phyloP scores from a whole-genome alignment of 495 filamentous ascomycete genomes.

The Neohortaea acidophila region DNA sequence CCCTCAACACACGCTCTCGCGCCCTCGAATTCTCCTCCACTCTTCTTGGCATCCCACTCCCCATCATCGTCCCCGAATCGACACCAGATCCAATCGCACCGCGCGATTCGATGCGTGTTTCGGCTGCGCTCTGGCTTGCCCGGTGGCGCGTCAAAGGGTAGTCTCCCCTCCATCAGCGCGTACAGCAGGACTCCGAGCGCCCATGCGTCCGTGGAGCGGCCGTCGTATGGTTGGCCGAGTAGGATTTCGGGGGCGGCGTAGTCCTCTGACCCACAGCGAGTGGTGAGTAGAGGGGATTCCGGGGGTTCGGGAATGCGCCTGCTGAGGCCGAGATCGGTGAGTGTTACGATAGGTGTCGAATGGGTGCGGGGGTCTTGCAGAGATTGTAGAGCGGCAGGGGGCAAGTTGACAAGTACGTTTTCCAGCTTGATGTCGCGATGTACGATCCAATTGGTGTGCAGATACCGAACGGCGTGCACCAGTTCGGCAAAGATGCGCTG shows the following conservation, averaged over 20 bases:
- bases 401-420: slow-evolving; percentile 83
- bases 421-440: slow-evolving; percentile 97
- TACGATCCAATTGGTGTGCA: slow-evolving; percentile 74
- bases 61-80: slow-evolving; percentile 62
- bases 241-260: slow-evolving; percentile 95
- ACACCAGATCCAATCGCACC: slow-evolving; percentile 88
- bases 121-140: slow-evolving; percentile 37
- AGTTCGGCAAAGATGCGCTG: slow-evolving; percentile 82
- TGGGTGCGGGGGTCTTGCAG: slow-evolving; percentile 50
- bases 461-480: slow-evolving; percentile 67
- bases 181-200: slow-evolving; percentile 87
- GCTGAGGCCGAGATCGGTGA: slow-evolving; percentile 87
- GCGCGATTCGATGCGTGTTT: slow-evolving; percentile 82
- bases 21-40: slow-evolving; percentile 44
- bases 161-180: slow-evolving; percentile 75
- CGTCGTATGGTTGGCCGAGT: slow-evolving; percentile 89
- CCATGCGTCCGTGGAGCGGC: slow-evolving; percentile 85
- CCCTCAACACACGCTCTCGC: slow-evolving; percentile 69
- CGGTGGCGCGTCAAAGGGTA: slow-evolving; percentile 81
- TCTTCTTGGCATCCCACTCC: slow-evolving; percentile 44
- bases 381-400: slow-evolving; percentile 36
- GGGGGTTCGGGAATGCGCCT: slow-evolving; percentile 60
- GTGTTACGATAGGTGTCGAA: slow-evolving; percentile 64
- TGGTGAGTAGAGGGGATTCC: slow-evolving; percentile 58
- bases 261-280: slow-evolving; percentile 87